Evolutionary conservation across 345 rosid genomes (phyloP), one percentile per base, ranked within the genome.

Genomic region (Linum usitatissimum): DNA sequence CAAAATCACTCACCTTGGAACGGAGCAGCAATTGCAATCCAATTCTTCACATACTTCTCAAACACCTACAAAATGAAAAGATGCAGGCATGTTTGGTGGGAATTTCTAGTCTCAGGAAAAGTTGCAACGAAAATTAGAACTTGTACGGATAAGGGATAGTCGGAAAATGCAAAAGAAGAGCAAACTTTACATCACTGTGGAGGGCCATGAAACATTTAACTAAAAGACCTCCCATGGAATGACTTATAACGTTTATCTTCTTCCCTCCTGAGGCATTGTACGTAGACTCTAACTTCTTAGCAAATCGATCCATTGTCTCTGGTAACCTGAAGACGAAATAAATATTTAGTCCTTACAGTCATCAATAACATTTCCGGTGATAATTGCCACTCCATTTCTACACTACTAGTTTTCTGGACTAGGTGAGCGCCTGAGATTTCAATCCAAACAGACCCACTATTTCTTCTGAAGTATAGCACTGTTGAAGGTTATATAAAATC

Each of bases 1-100:
- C 18, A 55, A 34, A 60, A 53, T 42, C 67, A 70, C 77, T 71
- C 66, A 84, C 98, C 98, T 51, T 69, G 84, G 68, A 92, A 92
- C 61, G 98, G 97, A 21, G 96, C 86, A 69, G 98, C 95, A 77
- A 92, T 87, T 18, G 98, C 93, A 72, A 92, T 84, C 98, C 98
- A 92, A 63, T 80, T 92, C 73, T 84, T 79, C 64, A 92, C 94
- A 71, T 92, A 92, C 75, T 89, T 89, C 77, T 86, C 85, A 19
- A 92, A 89, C 71, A 87, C 68, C 98, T 92, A 78, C 38, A 45
- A 30, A 68, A 18, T 40, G n/a, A 60, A 45, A 59, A 10, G 38
- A 28, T 30, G 55, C 18, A 61, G 51, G 2, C 4, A 15, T 6
- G 51, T 45, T 7, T 10, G 17, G 7, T 45, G 14, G 4, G 4